These are phyloP conservation scores for Pascua guehoae DNA, from an alignment of 1,284 basidiomycete species.

Conservation along the genomic window DNA sequence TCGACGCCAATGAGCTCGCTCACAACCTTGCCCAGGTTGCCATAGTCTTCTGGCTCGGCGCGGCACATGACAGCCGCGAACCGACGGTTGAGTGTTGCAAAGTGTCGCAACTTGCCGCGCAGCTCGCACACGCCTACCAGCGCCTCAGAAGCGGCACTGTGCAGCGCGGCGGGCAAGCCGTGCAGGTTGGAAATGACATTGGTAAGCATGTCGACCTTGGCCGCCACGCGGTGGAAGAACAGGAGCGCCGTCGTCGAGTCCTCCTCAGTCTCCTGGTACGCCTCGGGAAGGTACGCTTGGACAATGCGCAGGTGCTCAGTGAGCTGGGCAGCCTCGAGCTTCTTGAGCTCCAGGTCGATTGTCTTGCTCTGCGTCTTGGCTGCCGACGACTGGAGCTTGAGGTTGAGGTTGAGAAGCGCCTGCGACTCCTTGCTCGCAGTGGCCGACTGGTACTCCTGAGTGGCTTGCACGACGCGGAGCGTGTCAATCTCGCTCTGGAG, in stretches of 20 bases:
- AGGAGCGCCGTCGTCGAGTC: slow-evolving; percentile 82
- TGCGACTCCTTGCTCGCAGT: slow-evolving; percentile 68
- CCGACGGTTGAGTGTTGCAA: slow-evolving; percentile 78
- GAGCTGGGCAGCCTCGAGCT: slow-evolving; percentile 75
- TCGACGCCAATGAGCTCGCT: slow-evolving; percentile 83
- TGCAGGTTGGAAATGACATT: slow-evolving; percentile 73
- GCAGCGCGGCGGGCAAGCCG: slow-evolving; percentile 74
- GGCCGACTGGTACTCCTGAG: slow-evolving; percentile 74
- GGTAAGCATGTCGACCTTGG: slow-evolving; percentile 81
- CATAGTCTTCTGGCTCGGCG: slow-evolving; percentile 75
- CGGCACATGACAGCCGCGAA: slow-evolving; percentile 75
- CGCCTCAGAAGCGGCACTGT: slow-evolving; percentile 69
- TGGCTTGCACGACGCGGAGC: slow-evolving; percentile 76
- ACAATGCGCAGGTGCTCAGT: slow-evolving; percentile 65
- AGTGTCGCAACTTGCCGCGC: slow-evolving; percentile 70
- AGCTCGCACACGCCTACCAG: slow-evolving; percentile 89
- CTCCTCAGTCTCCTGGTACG: slow-evolving; percentile 78
- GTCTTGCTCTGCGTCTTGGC: slow-evolving; percentile 82
- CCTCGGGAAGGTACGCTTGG: slow-evolving; percentile 74
- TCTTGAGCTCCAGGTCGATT: slow-evolving; percentile 80
- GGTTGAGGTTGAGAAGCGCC: slow-evolving; percentile 82
- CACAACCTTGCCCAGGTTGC: slow-evolving; percentile 76
- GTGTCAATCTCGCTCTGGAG: slow-evolving; percentile 83
- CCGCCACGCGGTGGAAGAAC: slow-evolving; percentile 81
- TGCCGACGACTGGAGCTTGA: slow-evolving; percentile 84